Conservation (phyloP, 495 filamentous ascomycete species). For the Gamarada debralockiae region DNA sequence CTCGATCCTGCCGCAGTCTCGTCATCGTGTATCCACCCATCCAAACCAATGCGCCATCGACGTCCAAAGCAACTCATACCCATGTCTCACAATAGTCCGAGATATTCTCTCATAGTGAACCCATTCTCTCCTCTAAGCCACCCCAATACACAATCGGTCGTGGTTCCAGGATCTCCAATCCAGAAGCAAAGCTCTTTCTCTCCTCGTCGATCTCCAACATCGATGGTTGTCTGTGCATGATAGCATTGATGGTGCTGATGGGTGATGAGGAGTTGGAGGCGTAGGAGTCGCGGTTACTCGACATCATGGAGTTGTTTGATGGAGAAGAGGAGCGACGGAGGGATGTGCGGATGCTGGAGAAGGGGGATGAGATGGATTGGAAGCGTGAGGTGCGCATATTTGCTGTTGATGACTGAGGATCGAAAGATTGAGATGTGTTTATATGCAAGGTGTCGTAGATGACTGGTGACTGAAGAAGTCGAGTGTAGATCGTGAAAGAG, state of each 20-base stretch:
- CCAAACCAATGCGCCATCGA: neutral
- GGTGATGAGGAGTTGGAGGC: slow-evolving; percentile 35
- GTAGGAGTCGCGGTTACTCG: slow-evolving; percentile 33
- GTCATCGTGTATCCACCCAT: neutral
- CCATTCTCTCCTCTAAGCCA: slow-evolving; percentile 50
- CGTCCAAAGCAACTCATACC: no score
- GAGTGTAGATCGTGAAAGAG: slow-evolving; percentile 21
- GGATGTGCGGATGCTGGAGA: slow-evolving; percentile 45
- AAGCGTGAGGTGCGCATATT: slow-evolving; percentile 35
- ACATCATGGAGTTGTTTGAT: slow-evolving; percentile 27
- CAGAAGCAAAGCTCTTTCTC: slow-evolving; percentile 37
- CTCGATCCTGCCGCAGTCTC: slow-evolving; percentile 19
- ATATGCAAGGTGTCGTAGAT: neutral
- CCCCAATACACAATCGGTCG: slow-evolving; percentile 50
- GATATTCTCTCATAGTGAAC: slow-evolving; percentile 15
- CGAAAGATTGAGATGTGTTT: neutral
- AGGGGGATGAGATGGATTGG: slow-evolving; percentile 46
- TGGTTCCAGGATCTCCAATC: slow-evolving; percentile 49
- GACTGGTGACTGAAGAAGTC: neutral
- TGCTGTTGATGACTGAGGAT: slow-evolving; percentile 1
- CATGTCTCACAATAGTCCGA: neutral
- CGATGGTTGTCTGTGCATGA: slow-evolving; percentile 43
- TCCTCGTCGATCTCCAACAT: slow-evolving; percentile 44
- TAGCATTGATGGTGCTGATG: slow-evolving; percentile 43
- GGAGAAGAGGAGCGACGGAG: slow-evolving; percentile 32